These are phyloP conservation scores for Lactifluus pinguis DNA, from an alignment of 768 basidiomycete species.

Conservation along the genomic window DNA sequence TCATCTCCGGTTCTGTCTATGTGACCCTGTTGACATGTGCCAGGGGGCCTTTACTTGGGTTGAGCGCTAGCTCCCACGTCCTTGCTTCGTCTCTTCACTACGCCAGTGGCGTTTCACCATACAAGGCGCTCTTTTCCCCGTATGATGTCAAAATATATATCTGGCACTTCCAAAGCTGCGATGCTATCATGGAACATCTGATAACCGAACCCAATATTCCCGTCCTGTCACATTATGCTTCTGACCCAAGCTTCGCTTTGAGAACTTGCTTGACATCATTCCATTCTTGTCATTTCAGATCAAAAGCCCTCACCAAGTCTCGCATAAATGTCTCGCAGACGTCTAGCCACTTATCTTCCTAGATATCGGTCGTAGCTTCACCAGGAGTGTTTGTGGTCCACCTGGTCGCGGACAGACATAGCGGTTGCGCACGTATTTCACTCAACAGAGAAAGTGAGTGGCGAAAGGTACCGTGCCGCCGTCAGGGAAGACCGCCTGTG, in stretches of 20 bases:
- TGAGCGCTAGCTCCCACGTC: conserved; percentile 13
- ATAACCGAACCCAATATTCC: conserved; percentile 6
- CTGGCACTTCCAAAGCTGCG: conserved; percentile 6
- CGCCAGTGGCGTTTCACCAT: neutral
- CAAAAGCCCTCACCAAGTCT: conserved; percentile 38
- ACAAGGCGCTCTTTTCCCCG: conserved; percentile 1
- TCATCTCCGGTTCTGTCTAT: conserved; percentile 7
- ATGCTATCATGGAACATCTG: conserved; percentile 8
- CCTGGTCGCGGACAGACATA: conserved; percentile 37
- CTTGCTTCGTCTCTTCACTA: conserved; percentile 7
- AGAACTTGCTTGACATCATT: conserved; percentile 29
- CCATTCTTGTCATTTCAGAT: conserved; percentile 37
- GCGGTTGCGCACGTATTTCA: conserved; percentile 45
- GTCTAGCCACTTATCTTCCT: conserved; percentile 49
- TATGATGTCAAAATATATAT: conserved; percentile 10
- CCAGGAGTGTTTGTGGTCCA: conserved; percentile 36
- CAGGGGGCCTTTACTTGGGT: neutral
- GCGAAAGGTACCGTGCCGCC: conserved; percentile 31
- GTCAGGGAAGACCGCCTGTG: conserved; percentile 38
- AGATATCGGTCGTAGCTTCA: conserved; percentile 39
- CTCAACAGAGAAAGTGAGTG: conserved; percentile 44
- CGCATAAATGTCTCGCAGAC: conserved; percentile 29
- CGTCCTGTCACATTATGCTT: neutral
- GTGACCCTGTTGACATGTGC: conserved; percentile 9
- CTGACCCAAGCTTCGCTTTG: neutral